Conservation (phyloP, 495 filamentous ascomycete species). For the Cryomyces minteri region DNA sequence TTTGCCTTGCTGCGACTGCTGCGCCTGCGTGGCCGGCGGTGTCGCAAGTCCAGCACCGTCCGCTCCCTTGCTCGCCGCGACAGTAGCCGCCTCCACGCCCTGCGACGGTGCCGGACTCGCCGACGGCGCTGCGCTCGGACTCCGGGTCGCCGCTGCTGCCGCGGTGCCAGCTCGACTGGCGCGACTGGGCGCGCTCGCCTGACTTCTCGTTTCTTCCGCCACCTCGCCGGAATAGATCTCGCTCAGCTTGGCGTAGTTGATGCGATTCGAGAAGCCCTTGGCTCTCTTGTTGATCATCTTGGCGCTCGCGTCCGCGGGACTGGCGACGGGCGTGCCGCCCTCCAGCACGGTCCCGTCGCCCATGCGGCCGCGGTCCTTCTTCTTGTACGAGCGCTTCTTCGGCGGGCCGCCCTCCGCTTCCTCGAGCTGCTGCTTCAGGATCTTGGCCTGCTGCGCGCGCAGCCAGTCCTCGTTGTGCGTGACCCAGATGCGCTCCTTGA, state of each 20-base stretch:
- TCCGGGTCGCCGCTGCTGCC: background rate
- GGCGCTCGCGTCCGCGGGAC: slow-evolving; percentile 9
- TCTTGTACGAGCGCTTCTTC: slow-evolving; percentile 26
- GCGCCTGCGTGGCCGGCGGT: background rate
- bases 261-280: slow-evolving; percentile 5
- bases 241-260: slow-evolving; percentile 12
- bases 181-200: too few relatives aligned
- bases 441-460: slow-evolving; percentile 60
- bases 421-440: slow-evolving; percentile 41
- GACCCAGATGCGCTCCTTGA: slow-evolving; percentile 87
- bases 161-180: too few relatives aligned
- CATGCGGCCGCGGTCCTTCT: slow-evolving; percentile 1
- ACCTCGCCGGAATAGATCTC: slow-evolving; percentile 7
- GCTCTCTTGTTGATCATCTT: slow-evolving; percentile 11
- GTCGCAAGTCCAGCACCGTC: background rate
- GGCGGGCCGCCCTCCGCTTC: slow-evolving; percentile 26
- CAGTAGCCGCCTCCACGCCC: background rate
- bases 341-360: slow-evolving; percentile 16
- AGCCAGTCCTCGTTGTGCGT: slow-evolving; percentile 84
- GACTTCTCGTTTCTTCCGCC: background rate
- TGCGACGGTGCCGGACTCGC: background rate
- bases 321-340: slow-evolving; percentile 10
- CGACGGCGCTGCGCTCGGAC: background rate
- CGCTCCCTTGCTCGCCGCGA: background rate
- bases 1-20: background rate